Percentiles rank a stretch among this genome's conserved stretches.
phyloP scores from a whole-genome alignment of 2,329 filamentous ascomycete species.

The Epichloe scottii region DNA sequence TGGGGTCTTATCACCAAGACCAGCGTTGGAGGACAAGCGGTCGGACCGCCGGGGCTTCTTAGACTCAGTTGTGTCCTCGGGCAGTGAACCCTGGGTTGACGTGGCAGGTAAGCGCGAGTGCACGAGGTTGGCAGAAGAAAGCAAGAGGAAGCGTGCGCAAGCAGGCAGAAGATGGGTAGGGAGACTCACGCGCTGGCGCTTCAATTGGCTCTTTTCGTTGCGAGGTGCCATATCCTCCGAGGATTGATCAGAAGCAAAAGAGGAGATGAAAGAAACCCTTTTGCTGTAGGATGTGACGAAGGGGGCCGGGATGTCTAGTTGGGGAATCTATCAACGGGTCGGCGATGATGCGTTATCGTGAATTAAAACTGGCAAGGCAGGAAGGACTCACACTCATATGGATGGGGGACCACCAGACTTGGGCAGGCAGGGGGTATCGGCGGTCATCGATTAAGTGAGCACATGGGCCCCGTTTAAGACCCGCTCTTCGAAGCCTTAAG shows the following conservation, averaged over 20 bases:
- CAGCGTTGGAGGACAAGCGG: constrained; percentile 37
- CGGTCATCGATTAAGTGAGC: neutral
- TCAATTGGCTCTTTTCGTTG: constrained; percentile 70
- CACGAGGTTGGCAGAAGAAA: constrained; percentile 8
- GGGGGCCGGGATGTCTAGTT: neutral
- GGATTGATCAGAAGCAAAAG: neutral
- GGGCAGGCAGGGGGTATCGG: too few relatives aligned
- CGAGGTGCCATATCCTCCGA: constrained; percentile 41
- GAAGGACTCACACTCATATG: too few relatives aligned
- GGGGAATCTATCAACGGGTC: neutral
- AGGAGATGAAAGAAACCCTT: neutral
- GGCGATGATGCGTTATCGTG: neutral
- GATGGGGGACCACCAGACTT: too few relatives aligned
- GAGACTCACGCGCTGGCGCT: constrained; percentile 58
- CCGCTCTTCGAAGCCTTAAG: neutral
- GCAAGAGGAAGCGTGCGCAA: constrained; percentile 7
- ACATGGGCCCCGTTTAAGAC: neutral
- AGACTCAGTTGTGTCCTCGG: constrained; percentile 49
- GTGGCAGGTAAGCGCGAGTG: constrained; percentile 13
- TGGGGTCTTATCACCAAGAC: constrained; percentile 42
- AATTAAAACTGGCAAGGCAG: neutral
- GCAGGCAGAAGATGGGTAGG: constrained; percentile 9
- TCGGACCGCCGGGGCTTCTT: constrained; percentile 80
- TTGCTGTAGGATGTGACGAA: neutral
- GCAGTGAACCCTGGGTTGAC: constrained; percentile 47